Evolutionary conservation across 805 yeast genomes (phyloP), one percentile per base, ranked within the genome.

Genomic region (Candida montana): DNA sequence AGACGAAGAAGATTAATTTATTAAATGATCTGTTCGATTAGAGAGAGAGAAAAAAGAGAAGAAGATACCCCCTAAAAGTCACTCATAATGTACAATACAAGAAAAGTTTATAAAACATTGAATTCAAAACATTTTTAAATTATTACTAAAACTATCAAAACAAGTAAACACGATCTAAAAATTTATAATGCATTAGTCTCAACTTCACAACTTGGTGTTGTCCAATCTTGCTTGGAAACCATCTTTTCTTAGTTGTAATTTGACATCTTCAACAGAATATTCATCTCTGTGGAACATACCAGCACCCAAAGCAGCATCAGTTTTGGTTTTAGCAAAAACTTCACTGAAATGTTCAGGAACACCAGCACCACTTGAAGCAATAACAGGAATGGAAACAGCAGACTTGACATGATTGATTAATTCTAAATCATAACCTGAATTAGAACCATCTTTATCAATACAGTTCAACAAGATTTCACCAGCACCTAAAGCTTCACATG

Each of bases 301-400:
- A 4, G 99, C 99, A 30, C 99, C 99, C 31, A 93, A 72, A 15
- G 99, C 98, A 33, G 99, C 99, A 65, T 93, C 99, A 1, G 93
- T 83, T 6, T 75, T 71, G 13, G 97, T 89, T 34, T 81, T 70
- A 35, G 69, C 71, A 57, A 93, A 93, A 2, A 87, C 99, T 49
- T 93, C 88, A 48, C 77, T 79, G 60, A 93, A 93, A 65, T 93
- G 98, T 37, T 70, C 74, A 2, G 99, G 99, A 18, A 68, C 77
- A 39, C 99, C 99, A 6, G 99, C 99, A 41, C 99, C 99, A 47
- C 95, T 83, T 7, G 97, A 89, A 0, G 99, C 98, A 61, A 93
- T 93, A 2, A 93, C 97, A 0, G 99, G 99, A 36, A 95, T 83
- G 1, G 69, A 67, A 6, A 88, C 95, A 1, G 84, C 80, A 2